phyloP scores from a whole-genome alignment of 495 filamentous ascomycete genomes.

The Daldinia vernicosa region DNA sequence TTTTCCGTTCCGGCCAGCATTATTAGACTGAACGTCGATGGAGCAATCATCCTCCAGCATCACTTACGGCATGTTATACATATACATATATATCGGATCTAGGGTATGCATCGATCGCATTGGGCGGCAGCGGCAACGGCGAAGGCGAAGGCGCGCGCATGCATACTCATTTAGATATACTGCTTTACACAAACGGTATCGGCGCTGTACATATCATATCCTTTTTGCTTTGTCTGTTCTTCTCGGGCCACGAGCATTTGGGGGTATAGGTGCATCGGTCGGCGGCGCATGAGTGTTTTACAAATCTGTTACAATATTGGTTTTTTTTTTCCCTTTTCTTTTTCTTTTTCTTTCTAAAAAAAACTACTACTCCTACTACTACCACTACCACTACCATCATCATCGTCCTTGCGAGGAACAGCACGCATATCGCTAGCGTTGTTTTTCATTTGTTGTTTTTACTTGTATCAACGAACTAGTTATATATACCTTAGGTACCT shows the following conservation, averaged over 20 bases:
- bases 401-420: slow-evolving; percentile 19
- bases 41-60: slow-evolving; percentile 9
- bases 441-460: slow-evolving; percentile 4
- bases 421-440: neutral
- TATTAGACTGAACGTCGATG: slow-evolving; percentile 5
- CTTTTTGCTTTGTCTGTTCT: slow-evolving; percentile 16
- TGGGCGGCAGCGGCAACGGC: slow-evolving; percentile 27
- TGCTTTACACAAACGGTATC: slow-evolving; percentile 16
- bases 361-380: neutral
- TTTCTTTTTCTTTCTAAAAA: neutral
- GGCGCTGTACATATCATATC: slow-evolving; percentile 23
- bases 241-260: slow-evolving; percentile 7
- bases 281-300: slow-evolving; percentile 19
- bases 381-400: neutral
- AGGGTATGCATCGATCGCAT: slow-evolving; percentile 34
- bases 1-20: slow-evolving; percentile 15
- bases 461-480: slow-evolving; percentile 15
- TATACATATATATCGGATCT: slow-evolving; percentile 3
- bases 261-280: slow-evolving; percentile 21
- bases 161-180: slow-evolving; percentile 14
- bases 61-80: slow-evolving; percentile 30
- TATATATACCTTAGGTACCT: neutral
- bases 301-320: slow-evolving; percentile 16
- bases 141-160: slow-evolving; percentile 20
- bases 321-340: neutral